These are phyloP conservation scores for Durotheca rogersii DNA, from an alignment of 495 filamentous ascomycete genomes.

Conservation along the genomic window DNA sequence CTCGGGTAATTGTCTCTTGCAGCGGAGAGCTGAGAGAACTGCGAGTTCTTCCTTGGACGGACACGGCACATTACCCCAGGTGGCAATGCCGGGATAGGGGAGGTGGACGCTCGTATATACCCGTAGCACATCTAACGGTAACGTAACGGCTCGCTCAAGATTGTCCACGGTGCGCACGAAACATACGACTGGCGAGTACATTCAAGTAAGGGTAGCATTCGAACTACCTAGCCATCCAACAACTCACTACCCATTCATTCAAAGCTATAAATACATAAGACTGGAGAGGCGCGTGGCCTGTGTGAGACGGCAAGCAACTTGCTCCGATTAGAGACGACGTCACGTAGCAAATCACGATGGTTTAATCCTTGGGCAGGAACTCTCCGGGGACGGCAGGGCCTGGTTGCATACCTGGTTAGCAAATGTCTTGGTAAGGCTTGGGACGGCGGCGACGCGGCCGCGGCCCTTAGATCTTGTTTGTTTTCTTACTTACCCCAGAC, in stretches of 20 bases:
- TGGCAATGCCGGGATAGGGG: too few species aligned
- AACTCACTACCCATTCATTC: neutral
- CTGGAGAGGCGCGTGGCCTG: neutral
- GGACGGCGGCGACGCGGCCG: too few species aligned
- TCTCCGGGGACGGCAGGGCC: slow-evolving; percentile 29
- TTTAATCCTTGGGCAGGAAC: slow-evolving; percentile 22
- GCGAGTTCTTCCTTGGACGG: too few species aligned
- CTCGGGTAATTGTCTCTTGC: too few species aligned
- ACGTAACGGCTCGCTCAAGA: too few species aligned
- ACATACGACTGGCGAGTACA: too few species aligned
- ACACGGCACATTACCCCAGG: too few species aligned
- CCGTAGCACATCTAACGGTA: too few species aligned
- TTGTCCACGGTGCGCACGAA: too few species aligned
- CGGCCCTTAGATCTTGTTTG: too few species aligned
- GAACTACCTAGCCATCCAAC: neutral
- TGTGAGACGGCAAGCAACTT: neutral
- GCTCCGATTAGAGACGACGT: neutral
- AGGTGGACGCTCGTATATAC: too few species aligned
- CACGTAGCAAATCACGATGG: neutral
- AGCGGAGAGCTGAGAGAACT: too few species aligned
- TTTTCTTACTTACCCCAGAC: slow-evolving; percentile 53
- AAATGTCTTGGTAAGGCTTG: neutral
- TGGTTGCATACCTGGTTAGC: slow-evolving; percentile 8
- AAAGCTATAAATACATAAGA: slow-evolving; percentile 16
- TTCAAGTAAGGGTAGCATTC: neutral